Evolutionary conservation across 805 yeast genomes (phyloP), one percentile per base, ranked within the genome.

Genomic region (Sugiyamaella smithiae): DNA sequence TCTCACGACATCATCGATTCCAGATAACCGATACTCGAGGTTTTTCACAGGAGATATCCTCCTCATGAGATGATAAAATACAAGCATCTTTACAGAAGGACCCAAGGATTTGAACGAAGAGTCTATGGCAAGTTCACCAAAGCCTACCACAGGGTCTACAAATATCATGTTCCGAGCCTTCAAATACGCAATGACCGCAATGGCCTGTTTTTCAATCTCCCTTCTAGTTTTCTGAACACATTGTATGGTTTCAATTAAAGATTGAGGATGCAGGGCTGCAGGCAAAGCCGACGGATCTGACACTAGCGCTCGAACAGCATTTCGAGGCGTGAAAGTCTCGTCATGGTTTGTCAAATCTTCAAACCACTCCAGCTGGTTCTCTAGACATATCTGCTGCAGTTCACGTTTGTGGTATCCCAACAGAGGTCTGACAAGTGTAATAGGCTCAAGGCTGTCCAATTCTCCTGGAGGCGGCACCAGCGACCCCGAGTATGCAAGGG

Each of bases 271-370:
- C n/a, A 53, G 26, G 4, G 48, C 51, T 14, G 5, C 22, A 8
- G 56, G 56, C 6, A 53, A 47, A 9, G 19, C 11, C 6, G 20
- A 2, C 11, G 49, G 45, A 17, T 25, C 24, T 24, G 25, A 16
- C 37, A 49, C 29, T 12, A 58, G 40, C 35, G 66, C 64, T 32
- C 93, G 68, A 2, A 80, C 67, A 14, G 72, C 65, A 57, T 86
- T 86, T 43, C 95, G 68, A 31, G 67, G 57, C 0, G 91, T 85
- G 40, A 82, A 69, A 7, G 59, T 57, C 1, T 73, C 66, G 55
- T 82, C 81, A 2, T 59, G 57, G 54, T 87, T 87, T 0, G 91
- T 80, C 1, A 66, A 59, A 57, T 87, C 95, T 57, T 85, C 90
- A 59, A 82, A 80, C 91, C 93, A 86, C 0, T 51, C 43, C 0